Conservation (phyloP, 176 grass and related monocot species). For the Carex parvula region DNA sequence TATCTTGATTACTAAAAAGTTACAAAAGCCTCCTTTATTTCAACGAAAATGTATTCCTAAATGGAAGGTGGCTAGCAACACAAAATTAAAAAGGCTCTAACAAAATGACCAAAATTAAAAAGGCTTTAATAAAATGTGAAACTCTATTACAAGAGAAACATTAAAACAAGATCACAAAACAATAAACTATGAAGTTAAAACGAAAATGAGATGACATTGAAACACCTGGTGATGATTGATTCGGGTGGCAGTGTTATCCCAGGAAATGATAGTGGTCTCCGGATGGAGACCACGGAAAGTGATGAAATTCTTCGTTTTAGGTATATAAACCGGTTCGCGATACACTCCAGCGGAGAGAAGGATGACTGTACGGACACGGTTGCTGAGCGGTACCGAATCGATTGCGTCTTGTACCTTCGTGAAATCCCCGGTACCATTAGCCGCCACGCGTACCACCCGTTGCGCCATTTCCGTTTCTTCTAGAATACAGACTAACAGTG, state of each 20-base stretch:
- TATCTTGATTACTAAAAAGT: not conserved
- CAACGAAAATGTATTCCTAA: not conserved
- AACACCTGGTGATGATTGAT: constrained; percentile 80
- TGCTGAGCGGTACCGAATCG: constrained; percentile 81
- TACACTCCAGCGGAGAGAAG: constrained; percentile 60
- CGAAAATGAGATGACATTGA: not conserved
- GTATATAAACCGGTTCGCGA: constrained; percentile 73
- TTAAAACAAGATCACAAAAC: not conserved
- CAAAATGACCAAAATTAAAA: not conserved
- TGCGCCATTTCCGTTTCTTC: not conserved
- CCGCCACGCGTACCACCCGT: constrained; percentile 52
- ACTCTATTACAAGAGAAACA: not conserved
- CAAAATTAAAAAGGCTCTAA: not conserved
- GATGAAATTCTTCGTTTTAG: constrained; percentile 91
- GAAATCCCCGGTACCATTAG: constrained; percentile 45
- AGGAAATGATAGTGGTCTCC: constrained; percentile 69
- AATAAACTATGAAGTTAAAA: constrained; percentile 37
- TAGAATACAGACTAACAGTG: too few species aligned
- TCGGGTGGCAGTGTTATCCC: constrained; percentile 82
- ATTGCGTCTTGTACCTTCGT: constrained; percentile 74
- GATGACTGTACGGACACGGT: constrained; percentile 67
- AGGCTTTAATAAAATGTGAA: not conserved
- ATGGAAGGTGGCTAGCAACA: not conserved
- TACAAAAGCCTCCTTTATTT: not conserved
- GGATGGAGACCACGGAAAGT: constrained; percentile 57